Evolutionary conservation across 257 asterid species (phyloP).

Genomic region (Solanum bulbocastanum): DNA sequence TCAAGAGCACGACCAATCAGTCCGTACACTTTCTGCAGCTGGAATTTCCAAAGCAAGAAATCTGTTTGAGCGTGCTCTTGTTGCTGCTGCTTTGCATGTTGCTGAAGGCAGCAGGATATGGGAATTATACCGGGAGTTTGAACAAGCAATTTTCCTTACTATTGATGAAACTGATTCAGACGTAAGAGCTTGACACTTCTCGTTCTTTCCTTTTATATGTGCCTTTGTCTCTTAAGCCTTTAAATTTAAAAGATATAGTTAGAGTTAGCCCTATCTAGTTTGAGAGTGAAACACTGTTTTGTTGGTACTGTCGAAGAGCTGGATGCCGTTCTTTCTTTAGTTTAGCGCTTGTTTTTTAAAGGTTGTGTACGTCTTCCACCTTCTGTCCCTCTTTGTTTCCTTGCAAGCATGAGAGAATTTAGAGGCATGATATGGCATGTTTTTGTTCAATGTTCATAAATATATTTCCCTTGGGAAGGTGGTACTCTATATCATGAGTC

Average conservation of each 20-base stretch:
- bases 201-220: neutral
- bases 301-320: neutral
- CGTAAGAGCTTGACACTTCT: constrained; percentile 24
- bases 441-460: neutral
- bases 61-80: constrained; percentile 83
- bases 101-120: constrained; percentile 80
- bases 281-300: neutral
- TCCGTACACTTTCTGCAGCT: constrained; percentile 41
- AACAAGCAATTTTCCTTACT: constrained; percentile 54
- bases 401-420: neutral
- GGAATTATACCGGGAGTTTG: constrained; percentile 76
- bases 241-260: neutral
- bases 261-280: neutral
- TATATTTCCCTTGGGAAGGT: neutral
- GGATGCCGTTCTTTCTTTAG: neutral
- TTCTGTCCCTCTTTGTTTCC: neutral
- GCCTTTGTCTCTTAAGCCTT: neutral
- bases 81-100: constrained; percentile 84
- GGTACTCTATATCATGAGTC: neutral
- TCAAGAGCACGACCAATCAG: constrained; percentile 60
- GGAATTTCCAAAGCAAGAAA: constrained; percentile 74
- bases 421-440: neutral
- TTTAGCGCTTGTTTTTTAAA: neutral
- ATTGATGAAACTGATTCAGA: constrained; percentile 45
- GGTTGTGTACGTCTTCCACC: neutral